phyloP scores from a whole-genome alignment of 2,329 filamentous ascomycete genomes.

The Periconia sp. region DNA sequence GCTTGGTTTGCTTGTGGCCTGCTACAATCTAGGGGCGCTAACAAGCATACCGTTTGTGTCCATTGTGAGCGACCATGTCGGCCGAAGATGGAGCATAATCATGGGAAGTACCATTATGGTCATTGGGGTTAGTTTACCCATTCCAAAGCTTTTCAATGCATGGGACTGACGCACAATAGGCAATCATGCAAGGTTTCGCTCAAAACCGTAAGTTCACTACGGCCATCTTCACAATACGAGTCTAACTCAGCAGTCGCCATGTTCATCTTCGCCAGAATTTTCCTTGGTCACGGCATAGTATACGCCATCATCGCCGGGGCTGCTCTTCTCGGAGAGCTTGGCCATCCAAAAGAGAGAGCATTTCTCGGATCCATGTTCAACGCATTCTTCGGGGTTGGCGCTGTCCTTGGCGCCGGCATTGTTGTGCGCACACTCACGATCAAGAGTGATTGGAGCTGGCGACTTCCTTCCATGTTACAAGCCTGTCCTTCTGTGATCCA shows the following conservation, averaged over 20 bases:
- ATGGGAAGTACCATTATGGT: conserved; percentile 58
- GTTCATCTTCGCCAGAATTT: conserved; percentile 62
- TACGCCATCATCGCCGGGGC: conserved; percentile 66
- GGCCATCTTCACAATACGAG: background rate
- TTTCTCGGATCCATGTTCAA: conserved; percentile 70
- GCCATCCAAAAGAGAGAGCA: conserved; percentile 68
- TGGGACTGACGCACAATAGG: too few relatives aligned
- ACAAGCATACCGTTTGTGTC: conserved; percentile 61
- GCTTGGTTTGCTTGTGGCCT: conserved; percentile 59
- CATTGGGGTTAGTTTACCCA: conserved; percentile 49
- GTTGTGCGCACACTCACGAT: conserved; percentile 65
- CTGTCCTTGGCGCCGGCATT: conserved; percentile 60
- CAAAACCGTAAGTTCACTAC: conserved; percentile 33
- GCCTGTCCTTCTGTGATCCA: conserved; percentile 64
- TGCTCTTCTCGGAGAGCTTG: conserved; percentile 66
- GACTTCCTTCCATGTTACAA: conserved; percentile 67
- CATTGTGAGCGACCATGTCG: conserved; percentile 57
- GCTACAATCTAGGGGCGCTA: conserved; percentile 63
- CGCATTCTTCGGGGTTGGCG: conserved; percentile 65
- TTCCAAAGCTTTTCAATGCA: too few relatives aligned
- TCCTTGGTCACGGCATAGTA: conserved; percentile 69
- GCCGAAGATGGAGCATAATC: conserved; percentile 60
- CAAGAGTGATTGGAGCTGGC: conserved; percentile 65
- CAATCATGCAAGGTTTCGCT: conserved; percentile 57
- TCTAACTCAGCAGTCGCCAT: conserved; percentile 37